Conservation (phyloP, 2,329 filamentous ascomycete species). For the Ophiognomonia clavigignenti-juglandacearum region DNA sequence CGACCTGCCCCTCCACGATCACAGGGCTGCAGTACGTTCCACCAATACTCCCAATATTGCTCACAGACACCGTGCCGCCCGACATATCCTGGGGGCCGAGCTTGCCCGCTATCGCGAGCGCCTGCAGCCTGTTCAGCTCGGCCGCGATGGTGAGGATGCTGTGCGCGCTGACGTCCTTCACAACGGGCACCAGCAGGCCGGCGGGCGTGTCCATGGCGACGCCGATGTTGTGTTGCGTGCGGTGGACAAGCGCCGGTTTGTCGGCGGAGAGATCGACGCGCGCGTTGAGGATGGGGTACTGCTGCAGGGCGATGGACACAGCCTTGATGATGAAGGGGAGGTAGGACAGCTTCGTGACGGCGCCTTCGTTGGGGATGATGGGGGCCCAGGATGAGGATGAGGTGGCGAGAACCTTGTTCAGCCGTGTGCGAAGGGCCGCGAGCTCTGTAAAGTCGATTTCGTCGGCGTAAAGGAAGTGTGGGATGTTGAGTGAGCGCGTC, state of each 20-base stretch:
- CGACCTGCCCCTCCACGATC: constrained; percentile 85
- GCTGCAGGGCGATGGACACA: constrained; percentile 75
- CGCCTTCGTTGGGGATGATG: constrained; percentile 23
- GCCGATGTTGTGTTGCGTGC: constrained; percentile 88
- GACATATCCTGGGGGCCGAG: constrained; percentile 70
- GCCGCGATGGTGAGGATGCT: constrained; percentile 74
- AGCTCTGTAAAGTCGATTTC: constrained; percentile 79
- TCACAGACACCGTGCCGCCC: constrained; percentile 90
- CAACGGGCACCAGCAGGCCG: constrained; percentile 86
- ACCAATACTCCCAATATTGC: constrained; percentile 93
- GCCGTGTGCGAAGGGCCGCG: constrained; percentile 63
- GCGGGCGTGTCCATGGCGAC: constrained; percentile 90
- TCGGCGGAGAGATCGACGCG: constrained; percentile 59
- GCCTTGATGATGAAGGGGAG: constrained; percentile 96
- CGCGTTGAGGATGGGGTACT: constrained; percentile 84
- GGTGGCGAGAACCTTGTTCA: constrained; percentile 60
- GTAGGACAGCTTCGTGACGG: constrained; percentile 67
- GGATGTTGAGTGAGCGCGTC: constrained; percentile 86
- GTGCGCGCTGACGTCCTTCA: constrained; percentile 74
- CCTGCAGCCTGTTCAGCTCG: constrained; percentile 70
- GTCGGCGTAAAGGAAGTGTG: constrained; percentile 93
- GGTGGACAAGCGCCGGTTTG: constrained; percentile 73
- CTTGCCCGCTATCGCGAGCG: constrained; percentile 68
- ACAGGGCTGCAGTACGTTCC: constrained; percentile 89
- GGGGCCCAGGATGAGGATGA: constrained; percentile 24